A percentile compares a stretch with the other conserved stretches of the same genome.
These are phyloP conservation scores for Hypoxylon sp. DNA, from an alignment of 2,329 filamentous ascomycete genomes.

Conservation along the genomic window DNA sequence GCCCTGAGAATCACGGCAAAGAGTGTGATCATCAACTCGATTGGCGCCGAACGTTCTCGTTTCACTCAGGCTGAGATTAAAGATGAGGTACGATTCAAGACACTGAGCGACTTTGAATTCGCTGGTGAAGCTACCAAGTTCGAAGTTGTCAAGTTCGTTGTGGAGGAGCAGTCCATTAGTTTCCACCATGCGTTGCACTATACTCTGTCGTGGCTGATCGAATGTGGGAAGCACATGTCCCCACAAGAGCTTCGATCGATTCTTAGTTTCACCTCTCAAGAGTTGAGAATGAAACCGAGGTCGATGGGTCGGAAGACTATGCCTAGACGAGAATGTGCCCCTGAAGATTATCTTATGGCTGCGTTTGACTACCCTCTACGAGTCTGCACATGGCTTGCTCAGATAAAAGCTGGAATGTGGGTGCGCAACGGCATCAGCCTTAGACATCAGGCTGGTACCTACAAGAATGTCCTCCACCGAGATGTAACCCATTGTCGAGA, in stretches of 20 bases:
- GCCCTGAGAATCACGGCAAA: conserved; percentile 83
- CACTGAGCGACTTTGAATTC: conserved; percentile 82
- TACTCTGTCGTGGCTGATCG: conserved; percentile 93
- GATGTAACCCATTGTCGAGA: conserved; percentile 96
- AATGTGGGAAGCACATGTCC: conserved; percentile 83
- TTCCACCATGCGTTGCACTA: conserved; percentile 98
- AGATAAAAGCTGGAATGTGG: conserved; percentile 99
- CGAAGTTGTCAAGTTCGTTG: conserved; percentile 84
- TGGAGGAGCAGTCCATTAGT: conserved; percentile 91
- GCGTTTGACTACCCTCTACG: conserved; percentile 93
- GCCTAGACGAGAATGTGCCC: conserved; percentile 66
- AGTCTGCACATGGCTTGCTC: conserved; percentile 94
- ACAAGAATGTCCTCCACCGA: conserved; percentile 86
- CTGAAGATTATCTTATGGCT: conserved; percentile 85
- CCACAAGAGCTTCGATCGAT: conserved; percentile 74
- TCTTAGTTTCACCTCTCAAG: conserved; percentile 76
- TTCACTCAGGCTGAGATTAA: conserved; percentile 92
- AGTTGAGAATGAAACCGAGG: conserved; percentile 74
- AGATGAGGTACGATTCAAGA: conserved; percentile 85
- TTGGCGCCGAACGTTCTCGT: conserved; percentile 86
- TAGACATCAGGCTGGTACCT: conserved; percentile 93
- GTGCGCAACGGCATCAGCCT: conserved; percentile 97
- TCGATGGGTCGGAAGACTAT: conserved; percentile 71
- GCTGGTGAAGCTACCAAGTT: conserved; percentile 69
- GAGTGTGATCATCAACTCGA: conserved; percentile 86